Evolutionary conservation across 495 filamentous ascomycete genomes (phyloP), one percentile per base, ranked within the genome.

Genomic region (Trichocladium uniseriatum): DNA sequence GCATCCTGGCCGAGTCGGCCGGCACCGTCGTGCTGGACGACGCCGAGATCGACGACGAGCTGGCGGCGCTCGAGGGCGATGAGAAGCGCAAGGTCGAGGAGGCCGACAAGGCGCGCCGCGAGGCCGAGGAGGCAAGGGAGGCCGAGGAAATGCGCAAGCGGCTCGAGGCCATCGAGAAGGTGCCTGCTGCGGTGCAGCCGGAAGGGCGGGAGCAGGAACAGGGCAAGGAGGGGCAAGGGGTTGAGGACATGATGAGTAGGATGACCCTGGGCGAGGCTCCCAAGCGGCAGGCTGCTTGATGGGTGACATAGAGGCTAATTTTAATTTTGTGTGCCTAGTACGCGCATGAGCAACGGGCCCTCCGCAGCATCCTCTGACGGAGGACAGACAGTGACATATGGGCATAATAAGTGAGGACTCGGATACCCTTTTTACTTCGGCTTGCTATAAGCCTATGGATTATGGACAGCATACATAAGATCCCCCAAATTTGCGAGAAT

Each of bases 1-100:
- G 71, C 52, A 80, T 87, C 38, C 79, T 95, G 50, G 79, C 79
- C 20, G 85, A 89, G 57, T 69, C 62, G 24, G 48, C 58, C 6
- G 59, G 55, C 4, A 37, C 48, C 4, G 74, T 67, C 10, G 73
- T 72, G 14, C 73, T 89, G 44, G 89, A 95, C 60, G 92, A 95
- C 62, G 70, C 58, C 15, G 90, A 92, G 64, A 80, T 96, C 44
- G 90, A 95, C 48, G 87, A 89, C 36, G 92, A 95, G 71, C 73
- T 96, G 22, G 82, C 86, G 56, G 81, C 74, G 9, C 59, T 98
- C 69, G 79, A 94, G 67, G 72, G 62, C 32, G 79, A 79, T 53
- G 81, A 88, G 66, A 72, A 67, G 62, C 66, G 72, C 61, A 77
- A 72, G 52, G 66, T 63, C 42, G 77, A 82, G 54, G 73, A 75